A percentile compares a stretch with the other conserved stretches of the same genome.
Evolutionary conservation across 2,329 filamentous ascomycete genomes (phyloP).

Genomic region (Penicillium sp.): DNA sequence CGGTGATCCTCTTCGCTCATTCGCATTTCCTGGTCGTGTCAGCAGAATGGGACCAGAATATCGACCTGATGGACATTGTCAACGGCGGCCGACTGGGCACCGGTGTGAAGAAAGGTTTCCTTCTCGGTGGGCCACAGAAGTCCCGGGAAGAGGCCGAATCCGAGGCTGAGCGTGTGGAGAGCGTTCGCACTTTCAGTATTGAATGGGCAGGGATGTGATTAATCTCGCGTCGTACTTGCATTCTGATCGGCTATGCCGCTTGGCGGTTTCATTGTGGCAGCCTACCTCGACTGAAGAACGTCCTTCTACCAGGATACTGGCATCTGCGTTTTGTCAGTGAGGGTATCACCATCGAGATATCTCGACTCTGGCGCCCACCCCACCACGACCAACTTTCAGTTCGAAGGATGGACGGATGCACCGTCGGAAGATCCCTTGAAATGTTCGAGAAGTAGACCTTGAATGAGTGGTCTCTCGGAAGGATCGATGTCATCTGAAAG

Average conservation of each 20-base stretch:
- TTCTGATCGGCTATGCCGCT: neutral
- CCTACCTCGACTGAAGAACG: neutral
- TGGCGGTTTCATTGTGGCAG: neutral
- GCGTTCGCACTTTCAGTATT: conserved; percentile 70
- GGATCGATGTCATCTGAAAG: neutral
- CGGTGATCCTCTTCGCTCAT: conserved; percentile 89
- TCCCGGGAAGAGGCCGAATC: conserved; percentile 31
- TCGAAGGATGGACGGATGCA: neutral
- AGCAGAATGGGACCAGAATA: conserved; percentile 79
- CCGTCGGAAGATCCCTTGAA: neutral
- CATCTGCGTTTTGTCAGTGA: neutral
- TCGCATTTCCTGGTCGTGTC: conserved; percentile 88
- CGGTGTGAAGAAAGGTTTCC: conserved; percentile 90
- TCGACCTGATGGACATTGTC: conserved; percentile 78
- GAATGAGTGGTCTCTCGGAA: neutral
- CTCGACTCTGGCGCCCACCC: neutral
- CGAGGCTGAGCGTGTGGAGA: conserved; percentile 30
- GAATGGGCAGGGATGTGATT: conserved; percentile 90
- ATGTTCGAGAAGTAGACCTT: neutral
- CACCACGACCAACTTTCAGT: neutral
- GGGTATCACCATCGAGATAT: neutral
- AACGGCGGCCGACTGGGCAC: conserved; percentile 83
- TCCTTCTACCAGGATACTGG: neutral
- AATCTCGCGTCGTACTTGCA: neutral
- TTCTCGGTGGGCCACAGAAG: conserved; percentile 66